Conservation (phyloP, 2,329 filamentous ascomycete genomes). For the Teratosphaeria zuluensis region DNA sequence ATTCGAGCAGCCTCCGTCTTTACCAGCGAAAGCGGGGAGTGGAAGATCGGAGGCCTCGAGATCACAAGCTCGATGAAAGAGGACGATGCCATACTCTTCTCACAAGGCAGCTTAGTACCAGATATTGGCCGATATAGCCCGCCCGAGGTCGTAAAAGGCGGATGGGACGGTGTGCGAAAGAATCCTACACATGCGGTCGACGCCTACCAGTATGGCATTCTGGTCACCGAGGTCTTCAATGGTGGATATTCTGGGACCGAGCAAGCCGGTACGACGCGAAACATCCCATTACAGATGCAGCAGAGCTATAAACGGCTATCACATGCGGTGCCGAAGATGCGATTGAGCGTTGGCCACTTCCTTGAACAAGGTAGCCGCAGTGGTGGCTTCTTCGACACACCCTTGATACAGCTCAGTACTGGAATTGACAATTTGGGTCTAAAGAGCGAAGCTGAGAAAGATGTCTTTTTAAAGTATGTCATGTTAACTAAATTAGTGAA, state of each 20-base stretch:
- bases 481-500: not conserved
- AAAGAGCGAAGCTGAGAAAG: conserved; percentile 74
- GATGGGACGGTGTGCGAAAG: conserved; percentile 87
- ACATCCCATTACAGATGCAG: conserved; percentile 79
- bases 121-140: conserved; percentile 77
- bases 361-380: conserved; percentile 76
- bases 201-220: conserved; percentile 72
- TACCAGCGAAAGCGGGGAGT: conserved; percentile 92
- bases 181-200: conserved; percentile 74
- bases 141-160: conserved; percentile 72
- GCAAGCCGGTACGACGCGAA: conserved; percentile 76
- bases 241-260: conserved; percentile 67
- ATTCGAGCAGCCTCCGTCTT: conserved; percentile 80
- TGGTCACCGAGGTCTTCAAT: conserved; percentile 89
- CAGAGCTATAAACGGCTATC: conserved; percentile 82
- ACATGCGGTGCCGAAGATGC: conserved; percentile 79
- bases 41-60: conserved; percentile 93
- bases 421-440: conserved; percentile 87
- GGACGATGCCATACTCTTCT: conserved; percentile 87
- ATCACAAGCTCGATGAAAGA: conserved; percentile 91
- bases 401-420: conserved; percentile 83
- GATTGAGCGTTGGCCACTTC: conserved; percentile 75
- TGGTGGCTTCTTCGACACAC: conserved; percentile 85
- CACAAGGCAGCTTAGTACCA: conserved; percentile 76
- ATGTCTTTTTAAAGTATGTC: conserved; percentile 64